phyloP scores from a whole-genome alignment of 2,329 filamentous ascomycete species.

The Aureobasidium musti region DNA sequence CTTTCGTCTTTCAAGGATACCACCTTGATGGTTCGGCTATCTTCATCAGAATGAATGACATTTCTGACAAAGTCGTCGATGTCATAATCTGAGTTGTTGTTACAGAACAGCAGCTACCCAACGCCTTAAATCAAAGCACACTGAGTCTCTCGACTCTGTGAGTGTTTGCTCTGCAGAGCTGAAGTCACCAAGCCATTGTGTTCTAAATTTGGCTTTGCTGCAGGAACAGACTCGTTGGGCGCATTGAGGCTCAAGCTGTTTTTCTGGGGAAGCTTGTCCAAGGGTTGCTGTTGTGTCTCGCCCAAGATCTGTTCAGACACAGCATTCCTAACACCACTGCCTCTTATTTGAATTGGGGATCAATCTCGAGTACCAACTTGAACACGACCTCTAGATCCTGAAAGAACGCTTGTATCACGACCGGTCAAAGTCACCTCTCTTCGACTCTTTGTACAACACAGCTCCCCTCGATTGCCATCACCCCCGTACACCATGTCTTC shows the following conservation, averaged over 20 bases:
- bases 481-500: slow-evolving; percentile 8
- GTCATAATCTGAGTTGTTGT: too few relatives aligned
- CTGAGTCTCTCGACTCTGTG: too few relatives aligned
- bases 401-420: too few relatives aligned
- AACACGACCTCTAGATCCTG: too few relatives aligned
- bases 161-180: too few relatives aligned
- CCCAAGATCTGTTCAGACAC: slow-evolving; percentile 3
- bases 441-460: neutral
- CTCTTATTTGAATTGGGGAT: neutral
- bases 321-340: neutral
- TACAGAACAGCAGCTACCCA: neutral
- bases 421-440: neutral
- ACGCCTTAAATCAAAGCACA: too few relatives aligned
- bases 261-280: slow-evolving; percentile 9
- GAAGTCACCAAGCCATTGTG: neutral
- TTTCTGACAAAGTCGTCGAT: too few relatives aligned
- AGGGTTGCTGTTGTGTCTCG: neutral
- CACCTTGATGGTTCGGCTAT: slow-evolving; percentile 2
- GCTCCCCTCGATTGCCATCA: neutral
- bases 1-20: neutral
- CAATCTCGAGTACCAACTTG: too few relatives aligned
- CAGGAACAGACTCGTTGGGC: slow-evolving; percentile 8
- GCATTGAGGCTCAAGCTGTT: slow-evolving; percentile 9
- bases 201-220: slow-evolving; percentile 25
- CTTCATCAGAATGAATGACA: too few relatives aligned